Evolutionary conservation across 2,329 filamentous ascomycete genomes (phyloP).

Genomic region (Grosmannia serpens): DNA sequence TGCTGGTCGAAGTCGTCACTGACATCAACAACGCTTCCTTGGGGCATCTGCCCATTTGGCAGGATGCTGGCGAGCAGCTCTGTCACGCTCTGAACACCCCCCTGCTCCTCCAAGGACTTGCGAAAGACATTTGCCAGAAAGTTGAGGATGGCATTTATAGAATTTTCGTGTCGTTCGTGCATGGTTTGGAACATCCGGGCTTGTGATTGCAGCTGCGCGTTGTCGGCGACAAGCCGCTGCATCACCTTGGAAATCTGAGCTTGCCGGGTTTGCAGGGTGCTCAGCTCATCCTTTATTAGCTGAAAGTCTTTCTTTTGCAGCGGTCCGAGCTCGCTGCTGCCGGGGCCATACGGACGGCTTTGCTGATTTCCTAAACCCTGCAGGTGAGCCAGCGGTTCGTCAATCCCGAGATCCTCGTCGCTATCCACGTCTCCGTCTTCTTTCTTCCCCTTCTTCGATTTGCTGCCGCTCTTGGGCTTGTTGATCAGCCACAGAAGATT

Average conservation of each 20-base stretch:
- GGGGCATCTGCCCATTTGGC: constrained; percentile 40
- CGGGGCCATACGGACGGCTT: constrained; percentile 17
- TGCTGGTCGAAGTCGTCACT: constrained; percentile 46
- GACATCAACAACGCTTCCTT: constrained; percentile 46
- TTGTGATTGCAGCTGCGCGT: constrained; percentile 78
- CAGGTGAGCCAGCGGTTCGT: constrained; percentile 23
- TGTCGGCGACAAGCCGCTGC: constrained; percentile 67
- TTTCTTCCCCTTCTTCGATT: constrained; percentile 47
- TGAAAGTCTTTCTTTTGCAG: constrained; percentile 62
- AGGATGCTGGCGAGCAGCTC: constrained; percentile 75
- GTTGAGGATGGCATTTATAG: constrained; percentile 95
- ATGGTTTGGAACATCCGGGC: constrained; percentile 80
- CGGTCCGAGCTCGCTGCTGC: constrained; percentile 28
- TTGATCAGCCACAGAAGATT: constrained; percentile 94
- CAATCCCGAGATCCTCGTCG: constrained; percentile 56
- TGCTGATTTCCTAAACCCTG: constrained; percentile 5
- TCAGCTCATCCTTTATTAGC: constrained; percentile 67
- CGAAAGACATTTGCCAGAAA: constrained; percentile 96
- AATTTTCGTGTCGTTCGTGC: constrained; percentile 94
- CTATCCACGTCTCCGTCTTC: constrained; percentile 59
- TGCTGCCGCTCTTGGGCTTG: constrained; percentile 69
- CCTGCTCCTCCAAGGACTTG: constrained; percentile 78
- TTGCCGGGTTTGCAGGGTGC: constrained; percentile 76
- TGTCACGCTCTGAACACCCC: constrained; percentile 61
- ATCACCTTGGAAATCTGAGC: constrained; percentile 76